These are phyloP conservation scores for Phanerodontia chrysosporium DNA, from an alignment of 768 basidiomycete species.

Conservation along the genomic window DNA sequence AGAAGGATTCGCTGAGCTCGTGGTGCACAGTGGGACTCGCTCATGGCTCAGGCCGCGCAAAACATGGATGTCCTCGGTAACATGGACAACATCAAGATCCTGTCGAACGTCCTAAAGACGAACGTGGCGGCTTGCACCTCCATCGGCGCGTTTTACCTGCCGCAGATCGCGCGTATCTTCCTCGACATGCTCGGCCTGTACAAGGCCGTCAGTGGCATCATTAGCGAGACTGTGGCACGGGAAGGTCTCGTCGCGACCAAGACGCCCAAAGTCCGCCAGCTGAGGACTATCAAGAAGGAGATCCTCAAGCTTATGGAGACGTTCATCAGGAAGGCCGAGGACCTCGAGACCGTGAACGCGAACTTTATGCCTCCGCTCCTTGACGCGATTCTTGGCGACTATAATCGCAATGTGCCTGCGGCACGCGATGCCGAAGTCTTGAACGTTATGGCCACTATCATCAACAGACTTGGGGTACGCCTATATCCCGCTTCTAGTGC, in stretches of 20 bases:
- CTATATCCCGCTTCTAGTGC: not conserved
- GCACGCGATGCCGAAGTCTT: slow-evolving; percentile 96
- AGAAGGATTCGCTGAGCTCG: not conserved
- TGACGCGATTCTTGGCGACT: slow-evolving; percentile 97
- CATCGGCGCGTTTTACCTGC: slow-evolving; percentile 94
- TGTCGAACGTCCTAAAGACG: slow-evolving; percentile 95
- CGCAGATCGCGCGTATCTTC: slow-evolving; percentile 95
- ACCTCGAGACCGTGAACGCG: slow-evolving; percentile 86
- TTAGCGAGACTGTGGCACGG: slow-evolving; percentile 86
- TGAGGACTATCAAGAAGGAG: slow-evolving; percentile 98
- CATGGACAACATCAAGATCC: slow-evolving; percentile 92
- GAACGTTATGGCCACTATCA: slow-evolving; percentile 96
- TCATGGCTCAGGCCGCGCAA: slow-evolving; percentile 93
- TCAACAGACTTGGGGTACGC: slow-evolving; percentile 80
- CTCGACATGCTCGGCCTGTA: slow-evolving; percentile 97
- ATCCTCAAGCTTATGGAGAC: slow-evolving; percentile 96
- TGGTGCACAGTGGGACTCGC: slow-evolving; percentile 81
- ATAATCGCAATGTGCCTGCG: slow-evolving; percentile 87
- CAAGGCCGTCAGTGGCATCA: slow-evolving; percentile 94
- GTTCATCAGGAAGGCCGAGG: slow-evolving; percentile 95
- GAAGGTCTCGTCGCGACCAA: slow-evolving; percentile 90
- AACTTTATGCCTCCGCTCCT: slow-evolving; percentile 93
- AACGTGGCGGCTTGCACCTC: slow-evolving; percentile 97
- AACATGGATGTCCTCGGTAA: slow-evolving; percentile 90
- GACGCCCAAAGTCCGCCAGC: slow-evolving; percentile 91